Base-by-base conservation (phyloP, 441 rosid species). In the Populus hybrid region DNA sequence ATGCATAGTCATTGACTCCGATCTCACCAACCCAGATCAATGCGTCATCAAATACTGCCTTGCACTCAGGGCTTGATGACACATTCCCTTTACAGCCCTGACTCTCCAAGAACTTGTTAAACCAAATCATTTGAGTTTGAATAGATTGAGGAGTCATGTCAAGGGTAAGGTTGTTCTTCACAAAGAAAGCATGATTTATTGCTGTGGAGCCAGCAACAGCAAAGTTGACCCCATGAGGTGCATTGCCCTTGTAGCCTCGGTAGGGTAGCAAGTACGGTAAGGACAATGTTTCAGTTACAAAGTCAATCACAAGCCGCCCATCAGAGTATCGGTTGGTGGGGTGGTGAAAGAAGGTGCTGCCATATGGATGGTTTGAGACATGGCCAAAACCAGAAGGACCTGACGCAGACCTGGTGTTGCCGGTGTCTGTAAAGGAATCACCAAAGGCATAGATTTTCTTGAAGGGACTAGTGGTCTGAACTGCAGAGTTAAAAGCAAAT, bases 391-490 rank as follows among this genome's bases (percentile, higher is more conserved):
- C 95, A 21, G 65, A 84, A 1, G 97, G 97, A 6, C 98, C 98
- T 30, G 88, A 42, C 0, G 69, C 82, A 23, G 93, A 81, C 77
- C 69, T 81, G 42, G 98, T 89, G 94, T 95, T 95, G 67, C 99
- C 99, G 0, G 99, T 95, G 90, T 95, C 99, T 9, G 98, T 92
- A 87, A 88, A 92, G 0, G 99, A 95, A 76, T 95, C 99, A 0
- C 98, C 97, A 66, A 93, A 95, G 81, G 98, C 99, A 32, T 86
- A 93, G 78, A 95, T 90, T 81, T 84, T 95, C 57, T 81, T 85
- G 86, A 93, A 93, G 20, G 92, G 89, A 57, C 82, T 69, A 20
- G 18, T 73, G 11, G 86, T 6, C 26, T 26, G 21, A 16, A 82
- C 57, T 5, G 78, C 9, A 9, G 78, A 80, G 46, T 67, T 21